Base-by-base conservation (phyloP, 371 early-diverging fungal genomes). In the Mycotypha africana region DNA sequence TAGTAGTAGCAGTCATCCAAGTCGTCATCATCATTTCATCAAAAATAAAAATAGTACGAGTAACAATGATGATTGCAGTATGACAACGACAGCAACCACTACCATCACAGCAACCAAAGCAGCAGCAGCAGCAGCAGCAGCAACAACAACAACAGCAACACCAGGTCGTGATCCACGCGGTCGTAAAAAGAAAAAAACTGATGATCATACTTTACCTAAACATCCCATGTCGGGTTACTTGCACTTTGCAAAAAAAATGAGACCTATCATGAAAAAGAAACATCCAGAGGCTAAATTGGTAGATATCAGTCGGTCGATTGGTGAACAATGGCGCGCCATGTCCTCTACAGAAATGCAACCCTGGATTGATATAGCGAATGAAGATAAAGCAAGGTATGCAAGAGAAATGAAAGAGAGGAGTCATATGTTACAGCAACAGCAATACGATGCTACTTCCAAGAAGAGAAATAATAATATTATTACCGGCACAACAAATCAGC, bases 151-250 rank as follows among this genome's bases (percentile, higher is more conserved):
- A 28, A 8, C 28, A 28, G 5, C 28, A 28, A 8, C 28, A 28
- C 11, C 28, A 28, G 50, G 22, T 3, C 62, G 54, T 19, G 75
- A 60, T 56, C 78, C 58, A 20, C 62, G 49, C 30, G 70, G 82
- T n/a, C 49, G 75, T 17, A 81, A 84, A 47, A 86, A 83, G 56
- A 82, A 81, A 45, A 68, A 74, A 17, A 28, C 8, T 8, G 58
- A 65, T 23, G 76, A 80, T 47, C 76, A 82, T 35, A 78, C 82
- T 1, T 80, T 82, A n/a, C 89, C 89, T 20, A 85, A 85, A 43
- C 89, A 88, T 48, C 87, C 89, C 24, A 86, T 86, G 76, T 84
- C 86, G 1, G 85, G 79, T 7, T 88, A 85, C 51, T 51, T 88
- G 17, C 86, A 81, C 42, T 88, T 77, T 44, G 67, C 85, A 20